Base-by-base conservation (phyloP, 2,329 filamentous ascomycete species). In the Hymenoscyphus repandus region DNA sequence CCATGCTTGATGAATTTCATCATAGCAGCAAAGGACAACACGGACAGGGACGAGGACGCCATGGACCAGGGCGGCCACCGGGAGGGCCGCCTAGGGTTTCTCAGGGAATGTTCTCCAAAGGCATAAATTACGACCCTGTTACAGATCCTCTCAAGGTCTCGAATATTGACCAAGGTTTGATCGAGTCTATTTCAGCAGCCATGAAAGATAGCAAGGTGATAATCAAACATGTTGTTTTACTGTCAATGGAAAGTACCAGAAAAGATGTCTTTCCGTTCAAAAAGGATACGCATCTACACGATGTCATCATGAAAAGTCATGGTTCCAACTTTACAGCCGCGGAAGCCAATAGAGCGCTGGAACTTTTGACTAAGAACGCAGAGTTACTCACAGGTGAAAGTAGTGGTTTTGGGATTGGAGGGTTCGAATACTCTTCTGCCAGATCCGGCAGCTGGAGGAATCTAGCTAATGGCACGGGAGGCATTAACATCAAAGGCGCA, bases 181-280 rank as follows among this genome's bases (percentile, higher is more conserved):
- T 70, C 11, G 55, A 61, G 12, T 56, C 63, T 1, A 50, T 72
- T 32, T 49, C 63, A 34, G 52, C 64, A 13, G 62, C 63, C 0
- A 58, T 69, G 18, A 54, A 65, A 22, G 45, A 62, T 7, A 53
- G 62, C 27, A 57, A 64, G 0, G 60, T 69, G n/a, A 46, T 59
- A 1, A 70, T 72, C 32, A 68, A 70, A 27, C 66, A 72, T 57
- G 62, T 71, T 1, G 60, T 71, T 6, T 27, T 72, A 10, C 45
- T 72, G 27, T 69, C 66, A 4, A 56, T 72, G n/a, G 69, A 72
- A 55, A 69, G 66, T 47, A 68, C 67, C 5, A 62, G 69, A 34
- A 71, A 70, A 45, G 69, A 72, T 37, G 58, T 70, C 34, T 71
- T 71, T 51, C 69, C 69, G 1, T 58, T 69, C 47, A 65, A 67